Conservation (phyloP, 2,329 filamentous ascomycete species). For the Myriangium duriaei region DNA sequence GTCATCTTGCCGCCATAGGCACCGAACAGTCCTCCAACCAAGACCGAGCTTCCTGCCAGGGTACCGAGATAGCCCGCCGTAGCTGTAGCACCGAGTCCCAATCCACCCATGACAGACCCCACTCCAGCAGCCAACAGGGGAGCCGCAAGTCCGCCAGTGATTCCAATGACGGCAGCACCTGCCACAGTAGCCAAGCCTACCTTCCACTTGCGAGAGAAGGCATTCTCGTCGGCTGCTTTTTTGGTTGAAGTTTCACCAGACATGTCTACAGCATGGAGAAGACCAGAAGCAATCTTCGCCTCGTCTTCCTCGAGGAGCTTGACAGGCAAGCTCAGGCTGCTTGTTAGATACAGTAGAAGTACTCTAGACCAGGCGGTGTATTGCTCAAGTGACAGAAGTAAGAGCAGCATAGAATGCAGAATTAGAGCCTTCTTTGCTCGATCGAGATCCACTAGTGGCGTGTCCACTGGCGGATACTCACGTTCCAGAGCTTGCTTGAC, state of each 20-base stretch:
- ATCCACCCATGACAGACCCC: conserved; percentile 63
- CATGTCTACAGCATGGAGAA: conserved; percentile 68
- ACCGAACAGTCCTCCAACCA: conserved; percentile 78
- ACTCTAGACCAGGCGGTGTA: conserved; percentile 26
- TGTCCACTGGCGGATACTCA: conserved; percentile 28
- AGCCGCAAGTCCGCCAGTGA: conserved; percentile 67
- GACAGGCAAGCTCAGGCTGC: conserved; percentile 22
- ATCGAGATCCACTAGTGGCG: conserved; percentile 23
- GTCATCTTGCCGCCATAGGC: conserved; percentile 81
- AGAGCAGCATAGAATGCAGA: conserved; percentile 24
- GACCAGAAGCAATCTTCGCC: conserved; percentile 56
- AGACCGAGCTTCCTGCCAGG: conserved; percentile 64
- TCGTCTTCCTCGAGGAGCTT: conserved; percentile 32
- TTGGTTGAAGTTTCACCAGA: conserved; percentile 65
- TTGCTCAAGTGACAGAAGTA: conserved; percentile 28
- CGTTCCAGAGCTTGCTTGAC: conserved; percentile 20
- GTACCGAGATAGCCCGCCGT: conserved; percentile 69
- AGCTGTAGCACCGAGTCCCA: conserved; percentile 60
- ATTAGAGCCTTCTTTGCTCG: conserved; percentile 24
- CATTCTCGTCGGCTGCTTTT: conserved; percentile 56
- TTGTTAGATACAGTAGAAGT: conserved; percentile 23
- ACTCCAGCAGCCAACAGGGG: conserved; percentile 68
- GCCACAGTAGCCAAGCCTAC: conserved; percentile 80
- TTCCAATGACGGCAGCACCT: conserved; percentile 73
- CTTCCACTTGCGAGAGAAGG: conserved; percentile 57